These are phyloP conservation scores for Hypomyces perniciosus DNA, from an alignment of 2,329 filamentous ascomycete genomes.

Conservation along the genomic window DNA sequence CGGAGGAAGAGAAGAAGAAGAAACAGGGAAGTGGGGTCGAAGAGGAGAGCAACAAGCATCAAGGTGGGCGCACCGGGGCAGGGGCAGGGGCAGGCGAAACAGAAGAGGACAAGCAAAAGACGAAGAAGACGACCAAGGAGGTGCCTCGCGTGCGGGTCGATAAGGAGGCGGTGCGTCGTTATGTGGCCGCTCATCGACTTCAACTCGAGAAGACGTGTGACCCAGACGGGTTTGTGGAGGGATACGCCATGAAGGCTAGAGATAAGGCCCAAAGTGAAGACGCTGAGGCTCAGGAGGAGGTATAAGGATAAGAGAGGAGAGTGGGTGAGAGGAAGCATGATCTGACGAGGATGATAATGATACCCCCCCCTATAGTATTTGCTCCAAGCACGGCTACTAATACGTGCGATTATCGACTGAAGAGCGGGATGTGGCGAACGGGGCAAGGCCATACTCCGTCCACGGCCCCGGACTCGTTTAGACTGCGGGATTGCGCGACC, in stretches of 20 bases:
- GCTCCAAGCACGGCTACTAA: neutral
- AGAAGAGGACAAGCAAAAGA: slow-evolving; percentile 23
- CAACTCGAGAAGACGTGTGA: slow-evolving; percentile 62
- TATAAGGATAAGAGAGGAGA: slow-evolving; percentile 1
- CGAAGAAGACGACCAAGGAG: slow-evolving; percentile 23
- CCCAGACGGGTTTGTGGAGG: slow-evolving; percentile 66
- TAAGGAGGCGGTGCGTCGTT: slow-evolving; percentile 55
- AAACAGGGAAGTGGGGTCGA: slow-evolving; percentile 17
- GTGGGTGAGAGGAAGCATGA: neutral
- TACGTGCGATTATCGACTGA: no score
- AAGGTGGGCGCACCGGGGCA: slow-evolving; percentile 2
- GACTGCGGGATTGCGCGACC: no score
- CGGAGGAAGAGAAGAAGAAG: slow-evolving; percentile 11
- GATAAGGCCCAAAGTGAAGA: slow-evolving; percentile 29
- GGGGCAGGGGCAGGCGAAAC: slow-evolving; percentile 11
- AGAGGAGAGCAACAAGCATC: slow-evolving; percentile 10
- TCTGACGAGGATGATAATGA: slow-evolving; percentile 10
- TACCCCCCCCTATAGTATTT: slow-evolving; percentile 9
- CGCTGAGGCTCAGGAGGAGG: slow-evolving; percentile 17
- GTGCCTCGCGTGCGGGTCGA: slow-evolving; percentile 47
- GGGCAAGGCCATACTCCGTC: no score
- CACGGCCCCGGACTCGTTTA: no score
- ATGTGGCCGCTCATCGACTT: slow-evolving; percentile 58
- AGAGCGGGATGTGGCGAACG: no score
- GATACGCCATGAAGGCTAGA: slow-evolving; percentile 49